Conservation (phyloP, 345 rosid genomes). For the Ricinus communis region DNA sequence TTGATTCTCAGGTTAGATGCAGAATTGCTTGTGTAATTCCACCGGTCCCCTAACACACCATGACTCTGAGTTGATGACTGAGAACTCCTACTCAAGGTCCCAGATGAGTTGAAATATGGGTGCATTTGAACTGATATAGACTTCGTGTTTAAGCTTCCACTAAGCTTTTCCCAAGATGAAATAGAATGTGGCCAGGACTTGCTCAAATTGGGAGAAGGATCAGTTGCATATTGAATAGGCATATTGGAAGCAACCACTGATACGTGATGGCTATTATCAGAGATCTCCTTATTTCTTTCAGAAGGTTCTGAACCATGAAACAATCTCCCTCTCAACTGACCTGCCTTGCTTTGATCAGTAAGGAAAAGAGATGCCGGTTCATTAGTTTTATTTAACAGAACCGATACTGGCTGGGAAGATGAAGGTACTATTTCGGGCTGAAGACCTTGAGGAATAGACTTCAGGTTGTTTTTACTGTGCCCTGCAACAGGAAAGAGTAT, state of each 20-base stretch:
- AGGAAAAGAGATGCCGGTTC: slow-evolving; percentile 40
- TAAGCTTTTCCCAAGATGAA: slow-evolving; percentile 57
- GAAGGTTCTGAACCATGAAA: slow-evolving; percentile 41
- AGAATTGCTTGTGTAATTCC: slow-evolving; percentile 44
- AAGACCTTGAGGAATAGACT: slow-evolving; percentile 41
- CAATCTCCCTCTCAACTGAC: slow-evolving; percentile 42
- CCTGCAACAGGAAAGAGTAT: slow-evolving; percentile 45
- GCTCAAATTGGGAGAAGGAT: slow-evolving; percentile 41
- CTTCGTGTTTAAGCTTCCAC: slow-evolving; percentile 54
- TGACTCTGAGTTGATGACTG: slow-evolving; percentile 48
- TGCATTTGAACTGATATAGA: slow-evolving; percentile 48
- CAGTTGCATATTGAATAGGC: slow-evolving; percentile 38
- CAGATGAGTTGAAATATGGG: slow-evolving; percentile 50
- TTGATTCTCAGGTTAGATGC: slow-evolving; percentile 47
- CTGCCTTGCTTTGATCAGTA: slow-evolving; percentile 50
- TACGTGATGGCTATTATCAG: slow-evolving; percentile 42
- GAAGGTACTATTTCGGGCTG: slow-evolving; percentile 38
- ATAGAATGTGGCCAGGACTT: slow-evolving; percentile 55
- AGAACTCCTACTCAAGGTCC: slow-evolving; percentile 42
- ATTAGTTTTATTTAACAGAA: slow-evolving; percentile 42
- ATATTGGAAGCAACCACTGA: slow-evolving; percentile 48
- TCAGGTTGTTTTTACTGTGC: slow-evolving; percentile 40
- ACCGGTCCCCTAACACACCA: slow-evolving; percentile 51
- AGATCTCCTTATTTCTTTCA: slow-evolving; percentile 42
- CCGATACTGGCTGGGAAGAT: slow-evolving; percentile 51